Evolutionary conservation across 108 stramenopile genomes (phyloP).

Genomic region (Hondaea fermentalgiana): DNA sequence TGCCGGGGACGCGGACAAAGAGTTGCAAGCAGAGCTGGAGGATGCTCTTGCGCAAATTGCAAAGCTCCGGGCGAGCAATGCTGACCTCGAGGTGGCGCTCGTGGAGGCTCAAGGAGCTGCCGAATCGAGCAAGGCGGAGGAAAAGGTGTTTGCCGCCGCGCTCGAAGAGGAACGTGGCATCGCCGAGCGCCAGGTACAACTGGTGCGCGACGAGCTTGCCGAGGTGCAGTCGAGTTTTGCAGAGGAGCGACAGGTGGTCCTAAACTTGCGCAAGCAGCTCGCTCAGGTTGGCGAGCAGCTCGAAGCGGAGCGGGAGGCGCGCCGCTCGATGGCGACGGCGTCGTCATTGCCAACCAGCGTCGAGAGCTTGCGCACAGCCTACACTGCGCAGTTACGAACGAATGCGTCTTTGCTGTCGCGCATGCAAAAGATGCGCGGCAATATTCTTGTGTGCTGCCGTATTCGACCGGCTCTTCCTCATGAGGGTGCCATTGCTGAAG

Average conservation of each 20-base stretch:
- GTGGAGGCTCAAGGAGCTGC: background rate
- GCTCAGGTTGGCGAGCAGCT: background rate
- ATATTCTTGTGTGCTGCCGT: conserved; percentile 14
- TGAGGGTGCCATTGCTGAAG: background rate
- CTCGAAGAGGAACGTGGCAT: background rate
- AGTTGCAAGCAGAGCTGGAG: background rate
- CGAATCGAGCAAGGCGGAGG: background rate
- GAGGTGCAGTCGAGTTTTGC: background rate
- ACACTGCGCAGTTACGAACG: background rate
- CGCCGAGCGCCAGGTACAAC: background rate
- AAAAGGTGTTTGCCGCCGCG: background rate
- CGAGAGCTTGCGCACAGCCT: background rate
- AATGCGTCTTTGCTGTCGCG: conserved; percentile 4
- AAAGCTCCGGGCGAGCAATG: background rate
- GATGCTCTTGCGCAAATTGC: background rate
- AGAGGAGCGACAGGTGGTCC: background rate
- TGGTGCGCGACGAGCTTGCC: background rate
- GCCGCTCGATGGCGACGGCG: background rate
- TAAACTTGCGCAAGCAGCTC: background rate
- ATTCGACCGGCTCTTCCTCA: background rate
- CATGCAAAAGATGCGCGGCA: conserved; percentile 12
- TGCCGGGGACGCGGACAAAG: background rate
- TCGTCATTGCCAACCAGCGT: background rate
- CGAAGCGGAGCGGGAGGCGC: background rate
- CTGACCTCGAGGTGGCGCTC: background rate